Evolutionary conservation across 2,329 filamentous ascomycete genomes (phyloP).

Genomic region (Alternaria panax): DNA sequence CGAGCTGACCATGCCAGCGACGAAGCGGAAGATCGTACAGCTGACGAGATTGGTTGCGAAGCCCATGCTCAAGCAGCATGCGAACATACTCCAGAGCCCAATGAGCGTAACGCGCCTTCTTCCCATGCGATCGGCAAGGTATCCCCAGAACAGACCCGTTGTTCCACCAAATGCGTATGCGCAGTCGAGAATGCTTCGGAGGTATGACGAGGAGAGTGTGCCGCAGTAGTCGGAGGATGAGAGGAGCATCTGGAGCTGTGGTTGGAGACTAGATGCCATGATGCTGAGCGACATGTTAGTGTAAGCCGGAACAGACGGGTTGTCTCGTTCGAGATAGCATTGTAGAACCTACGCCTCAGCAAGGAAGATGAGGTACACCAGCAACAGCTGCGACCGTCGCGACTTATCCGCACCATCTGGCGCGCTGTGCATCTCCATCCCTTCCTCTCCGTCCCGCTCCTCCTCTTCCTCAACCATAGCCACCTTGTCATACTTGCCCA

Average conservation of each 20-base stretch:
- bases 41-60: constrained; percentile 54
- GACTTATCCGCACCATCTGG: constrained; percentile 30
- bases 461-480: constrained; percentile 40
- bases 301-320: constrained; percentile 5
- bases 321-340: neutral
- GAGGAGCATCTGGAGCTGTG: constrained; percentile 57
- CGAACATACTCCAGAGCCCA: constrained; percentile 54
- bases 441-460: constrained; percentile 36
- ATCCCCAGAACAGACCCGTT: constrained; percentile 56
- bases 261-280: constrained; percentile 58
- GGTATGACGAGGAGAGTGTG: constrained; percentile 55
- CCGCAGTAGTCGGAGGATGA: constrained; percentile 55
- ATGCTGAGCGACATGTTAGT: constrained; percentile 41
- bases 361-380: constrained; percentile 58
- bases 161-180: constrained; percentile 58
- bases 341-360: constrained; percentile 53
- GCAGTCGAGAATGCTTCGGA: constrained; percentile 58
- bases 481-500: constrained; percentile 53
- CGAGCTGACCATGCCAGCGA: constrained; percentile 55
- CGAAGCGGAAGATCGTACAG: constrained; percentile 54
- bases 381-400: constrained; percentile 46
- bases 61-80: constrained; percentile 57
- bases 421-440: constrained; percentile 33
- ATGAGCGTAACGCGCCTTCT: constrained; percentile 54
- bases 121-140: constrained; percentile 54